A percentile compares a stretch with the other conserved stretches of the same genome.
Evolutionary conservation across 2,329 filamentous ascomycete genomes (phyloP).

Genomic region (Colletotrichum shisoi): DNA sequence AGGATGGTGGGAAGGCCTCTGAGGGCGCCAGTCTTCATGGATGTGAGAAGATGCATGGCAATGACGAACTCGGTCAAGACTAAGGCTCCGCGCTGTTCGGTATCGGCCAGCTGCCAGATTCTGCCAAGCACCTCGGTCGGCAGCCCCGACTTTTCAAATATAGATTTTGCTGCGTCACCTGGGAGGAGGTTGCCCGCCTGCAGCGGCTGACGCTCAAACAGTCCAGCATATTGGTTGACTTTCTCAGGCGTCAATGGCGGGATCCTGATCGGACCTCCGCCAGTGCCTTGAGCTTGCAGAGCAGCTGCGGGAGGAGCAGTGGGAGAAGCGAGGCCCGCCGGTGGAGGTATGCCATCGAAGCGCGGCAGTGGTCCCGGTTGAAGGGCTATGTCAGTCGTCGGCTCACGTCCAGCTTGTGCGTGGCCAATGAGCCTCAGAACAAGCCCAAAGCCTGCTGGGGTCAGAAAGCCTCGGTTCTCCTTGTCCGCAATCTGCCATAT

Average conservation of each 20-base stretch:
- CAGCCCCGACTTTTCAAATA: constrained; percentile 91
- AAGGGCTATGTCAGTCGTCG: constrained; percentile 80
- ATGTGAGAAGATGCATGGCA: constrained; percentile 95
- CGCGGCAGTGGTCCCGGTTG: constrained; percentile 88
- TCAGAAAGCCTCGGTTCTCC: constrained; percentile 93
- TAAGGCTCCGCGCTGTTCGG: constrained; percentile 87
- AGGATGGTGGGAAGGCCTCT: constrained; percentile 80
- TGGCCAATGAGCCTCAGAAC: constrained; percentile 94
- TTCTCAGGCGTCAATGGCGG: constrained; percentile 89
- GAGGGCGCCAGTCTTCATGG: constrained; percentile 84
- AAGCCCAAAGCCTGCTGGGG: constrained; percentile 89
- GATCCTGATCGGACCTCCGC: constrained; percentile 78
- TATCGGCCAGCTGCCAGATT: constrained; percentile 96
- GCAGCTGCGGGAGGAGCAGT: constrained; percentile 60
- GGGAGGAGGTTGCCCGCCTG: constrained; percentile 76
- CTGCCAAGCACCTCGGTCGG: constrained; percentile 90
- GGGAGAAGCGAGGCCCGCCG: constrained; percentile 45
- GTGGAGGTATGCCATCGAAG: constrained; percentile 76
- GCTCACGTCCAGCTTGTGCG: constrained; percentile 86
- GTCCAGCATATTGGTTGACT: constrained; percentile 82
- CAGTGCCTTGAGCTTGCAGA: constrained; percentile 66
- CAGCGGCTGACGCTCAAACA: constrained; percentile 89
- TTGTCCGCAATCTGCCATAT: constrained; percentile 99
- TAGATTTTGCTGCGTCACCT: constrained; percentile 86
- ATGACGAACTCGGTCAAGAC: constrained; percentile 94